Percentiles rank a stretch among this genome's conserved stretches.
phyloP scores from a whole-genome alignment of 495 filamentous ascomycete species.

The Parachaetomium inaequale region DNA sequence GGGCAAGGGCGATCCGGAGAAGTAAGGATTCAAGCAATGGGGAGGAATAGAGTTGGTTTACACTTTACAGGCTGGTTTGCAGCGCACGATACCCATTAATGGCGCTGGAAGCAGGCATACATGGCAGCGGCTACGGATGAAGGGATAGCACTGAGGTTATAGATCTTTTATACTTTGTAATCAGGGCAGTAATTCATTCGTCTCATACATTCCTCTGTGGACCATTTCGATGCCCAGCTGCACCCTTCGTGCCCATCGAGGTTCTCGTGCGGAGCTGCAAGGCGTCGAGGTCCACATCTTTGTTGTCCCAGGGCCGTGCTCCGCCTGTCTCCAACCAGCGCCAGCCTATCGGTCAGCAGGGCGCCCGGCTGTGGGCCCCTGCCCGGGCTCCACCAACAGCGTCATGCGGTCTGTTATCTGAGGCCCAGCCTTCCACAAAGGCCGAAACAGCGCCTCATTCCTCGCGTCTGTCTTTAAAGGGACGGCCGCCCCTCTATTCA shows the following conservation, averaged over 20 bases:
- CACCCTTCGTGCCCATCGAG: not conserved
- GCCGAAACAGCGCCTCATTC: constrained; percentile 4
- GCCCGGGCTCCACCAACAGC: not conserved
- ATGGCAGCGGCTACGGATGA: not conserved
- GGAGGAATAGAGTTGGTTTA: not conserved
- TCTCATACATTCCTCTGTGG: not conserved
- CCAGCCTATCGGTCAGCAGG: constrained; percentile 13
- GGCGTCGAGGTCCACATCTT: constrained; percentile 6
- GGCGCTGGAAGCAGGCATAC: not conserved
- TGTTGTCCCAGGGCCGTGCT: not conserved
- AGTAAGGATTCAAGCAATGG: not conserved
- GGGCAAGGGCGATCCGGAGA: constrained; percentile 19
- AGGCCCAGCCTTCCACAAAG: constrained; percentile 10
- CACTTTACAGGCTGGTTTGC: not conserved
- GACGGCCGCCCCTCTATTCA: constrained; percentile 9
- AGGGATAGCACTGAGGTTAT: not conserved
- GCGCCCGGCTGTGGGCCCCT: not conserved
- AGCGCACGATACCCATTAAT: constrained; percentile 11
- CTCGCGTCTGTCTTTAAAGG: not conserved
- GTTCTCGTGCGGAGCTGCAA: constrained; percentile 5
- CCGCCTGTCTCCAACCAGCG: not conserved
- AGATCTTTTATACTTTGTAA: not conserved
- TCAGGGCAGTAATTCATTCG: not conserved
- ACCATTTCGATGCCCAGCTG: not conserved
- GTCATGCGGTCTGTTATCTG: constrained; percentile 5